Percentiles rank a stretch among this genome's conserved stretches.
Conservation (phyloP, 2,329 filamentous ascomycete species). For the Aspergillus persii region DNA sequence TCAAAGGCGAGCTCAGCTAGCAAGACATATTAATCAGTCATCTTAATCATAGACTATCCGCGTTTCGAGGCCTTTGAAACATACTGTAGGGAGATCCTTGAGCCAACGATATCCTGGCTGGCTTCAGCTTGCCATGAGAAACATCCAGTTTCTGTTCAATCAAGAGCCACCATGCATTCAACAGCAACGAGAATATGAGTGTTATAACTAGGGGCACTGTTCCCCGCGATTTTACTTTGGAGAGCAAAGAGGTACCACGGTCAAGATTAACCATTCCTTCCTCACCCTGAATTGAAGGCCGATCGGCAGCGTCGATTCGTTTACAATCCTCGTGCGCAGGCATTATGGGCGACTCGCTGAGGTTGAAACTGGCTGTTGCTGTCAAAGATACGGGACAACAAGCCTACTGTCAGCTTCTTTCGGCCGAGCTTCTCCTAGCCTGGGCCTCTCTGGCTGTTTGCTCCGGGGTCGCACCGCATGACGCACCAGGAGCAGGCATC, state of each 20-base stretch:
- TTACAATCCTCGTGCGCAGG: background rate
- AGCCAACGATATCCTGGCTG: background rate
- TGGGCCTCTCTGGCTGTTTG: background rate
- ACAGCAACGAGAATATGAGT: background rate
- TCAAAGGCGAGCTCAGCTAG: slow-evolving; percentile 2
- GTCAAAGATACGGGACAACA: background rate
- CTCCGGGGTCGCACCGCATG: background rate
- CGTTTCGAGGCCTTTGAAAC: background rate
- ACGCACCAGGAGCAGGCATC: background rate
- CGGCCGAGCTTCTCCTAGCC: background rate
- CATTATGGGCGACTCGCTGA: background rate
- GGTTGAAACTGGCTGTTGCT: background rate
- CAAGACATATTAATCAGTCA: background rate
- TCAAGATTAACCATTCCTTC: background rate
- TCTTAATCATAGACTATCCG: background rate
- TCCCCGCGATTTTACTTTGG: background rate
- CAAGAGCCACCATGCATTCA: background rate
- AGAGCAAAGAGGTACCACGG: background rate
- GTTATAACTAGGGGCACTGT: background rate
- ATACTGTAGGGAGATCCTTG: background rate
- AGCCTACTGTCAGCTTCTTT: background rate
- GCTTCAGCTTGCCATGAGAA: background rate
- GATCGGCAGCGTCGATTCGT: too few species aligned
- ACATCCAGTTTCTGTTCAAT: background rate
- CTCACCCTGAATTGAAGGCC: background rate